Percentiles rank a stretch among this genome's conserved stretches.
Conservation (phyloP, 2,329 filamentous ascomycete species). For the Sarocladium strictum region DNA sequence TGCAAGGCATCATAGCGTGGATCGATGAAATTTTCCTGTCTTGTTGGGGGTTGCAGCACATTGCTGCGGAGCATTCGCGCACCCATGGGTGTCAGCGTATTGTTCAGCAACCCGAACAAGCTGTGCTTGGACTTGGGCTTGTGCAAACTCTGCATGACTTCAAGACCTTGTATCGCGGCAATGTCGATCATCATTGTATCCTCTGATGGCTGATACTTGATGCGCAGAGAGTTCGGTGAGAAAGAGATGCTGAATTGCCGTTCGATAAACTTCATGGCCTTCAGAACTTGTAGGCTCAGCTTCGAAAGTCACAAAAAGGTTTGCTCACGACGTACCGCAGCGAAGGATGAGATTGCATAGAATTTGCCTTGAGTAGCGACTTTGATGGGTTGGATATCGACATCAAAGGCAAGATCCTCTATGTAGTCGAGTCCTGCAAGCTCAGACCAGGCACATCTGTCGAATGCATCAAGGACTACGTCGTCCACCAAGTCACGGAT, state of each 20-base stretch:
- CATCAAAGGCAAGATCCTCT: slow-evolving; percentile 68
- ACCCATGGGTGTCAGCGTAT: slow-evolving; percentile 86
- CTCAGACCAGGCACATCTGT: slow-evolving; percentile 82
- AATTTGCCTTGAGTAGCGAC: slow-evolving; percentile 77
- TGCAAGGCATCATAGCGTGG: slow-evolving; percentile 77
- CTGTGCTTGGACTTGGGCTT: slow-evolving; percentile 73
- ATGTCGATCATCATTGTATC: slow-evolving; percentile 95
- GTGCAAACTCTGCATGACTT: slow-evolving; percentile 83
- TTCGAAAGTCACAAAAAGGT: background rate
- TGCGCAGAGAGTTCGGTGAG: slow-evolving; percentile 70
- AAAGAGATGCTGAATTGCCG: slow-evolving; percentile 63
- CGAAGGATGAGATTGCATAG: slow-evolving; percentile 78
- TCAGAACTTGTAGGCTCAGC: background rate
- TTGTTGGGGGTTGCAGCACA: slow-evolving; percentile 82
- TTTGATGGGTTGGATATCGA: slow-evolving; percentile 77
- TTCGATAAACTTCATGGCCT: slow-evolving; percentile 81
- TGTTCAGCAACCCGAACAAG: slow-evolving; percentile 78
- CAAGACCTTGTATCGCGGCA: slow-evolving; percentile 77
- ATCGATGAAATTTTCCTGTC: slow-evolving; percentile 55
- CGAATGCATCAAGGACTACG: slow-evolving; percentile 41
- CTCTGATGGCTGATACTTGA: slow-evolving; percentile 82
- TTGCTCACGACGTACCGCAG: slow-evolving; percentile 66
- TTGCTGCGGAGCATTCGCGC: slow-evolving; percentile 75
- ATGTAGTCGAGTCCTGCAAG: slow-evolving; percentile 70
- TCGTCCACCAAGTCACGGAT: slow-evolving; percentile 53